phyloP scores from a whole-genome alignment of 345 rosid species.

The Conringia planisiliqua region DNA sequence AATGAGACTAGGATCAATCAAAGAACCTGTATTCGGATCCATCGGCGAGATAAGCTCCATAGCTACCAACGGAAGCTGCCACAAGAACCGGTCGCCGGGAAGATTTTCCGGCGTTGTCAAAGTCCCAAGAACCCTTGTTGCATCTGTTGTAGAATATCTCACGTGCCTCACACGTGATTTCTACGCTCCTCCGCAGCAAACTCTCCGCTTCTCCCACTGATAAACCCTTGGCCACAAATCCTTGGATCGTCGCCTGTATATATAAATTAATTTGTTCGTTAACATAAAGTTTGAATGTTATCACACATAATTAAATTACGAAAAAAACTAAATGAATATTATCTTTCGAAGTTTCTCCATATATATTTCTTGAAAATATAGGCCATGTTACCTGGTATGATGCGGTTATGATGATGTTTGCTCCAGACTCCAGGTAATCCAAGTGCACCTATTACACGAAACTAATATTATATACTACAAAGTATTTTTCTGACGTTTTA shows the following conservation, averaged over 20 bases:
- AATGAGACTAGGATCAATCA: background rate
- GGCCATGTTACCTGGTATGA: slow-evolving; percentile 70
- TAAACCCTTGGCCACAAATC: slow-evolving; percentile 75
- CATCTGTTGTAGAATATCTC: slow-evolving; percentile 56
- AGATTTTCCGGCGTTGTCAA: slow-evolving; percentile 27
- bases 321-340: background rate
- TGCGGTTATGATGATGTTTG: slow-evolving; percentile 69
- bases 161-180: slow-evolving; percentile 82
- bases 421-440: slow-evolving; percentile 89
- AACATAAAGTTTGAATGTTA: background rate
- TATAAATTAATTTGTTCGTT: background rate
- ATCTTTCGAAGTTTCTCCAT: background rate
- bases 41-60: slow-evolving; percentile 92
- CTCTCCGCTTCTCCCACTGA: slow-evolving; percentile 63
- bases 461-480: background rate
- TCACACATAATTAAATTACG: background rate
- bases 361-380: background rate
- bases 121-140: slow-evolving; percentile 55
- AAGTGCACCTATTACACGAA: slow-evolving; percentile 55
- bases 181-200: slow-evolving; percentile 67
- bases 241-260: slow-evolving; percentile 79
- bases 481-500: background rate
- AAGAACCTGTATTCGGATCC: slow-evolving; percentile 85
- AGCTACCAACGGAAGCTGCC: slow-evolving; percentile 94
- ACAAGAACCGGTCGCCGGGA: slow-evolving; percentile 57